A percentile compares a stretch with the other conserved stretches of the same genome.
phyloP scores from a whole-genome alignment of 2,329 filamentous ascomycete genomes.

The Nothophaeocryptopus gaeumannii region DNA sequence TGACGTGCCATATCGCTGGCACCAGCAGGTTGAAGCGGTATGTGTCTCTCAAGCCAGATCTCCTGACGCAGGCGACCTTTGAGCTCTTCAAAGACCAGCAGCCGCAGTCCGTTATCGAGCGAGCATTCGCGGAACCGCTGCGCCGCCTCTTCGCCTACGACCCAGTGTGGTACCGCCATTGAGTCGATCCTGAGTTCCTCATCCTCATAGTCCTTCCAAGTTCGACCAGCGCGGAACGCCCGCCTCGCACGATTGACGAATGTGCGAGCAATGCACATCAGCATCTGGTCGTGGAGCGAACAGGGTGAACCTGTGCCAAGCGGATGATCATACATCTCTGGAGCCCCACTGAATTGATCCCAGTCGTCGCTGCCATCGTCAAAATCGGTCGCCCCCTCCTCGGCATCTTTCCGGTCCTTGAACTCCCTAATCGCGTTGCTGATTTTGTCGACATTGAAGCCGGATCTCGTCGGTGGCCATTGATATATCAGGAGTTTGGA shows the following conservation, averaged over 20 bases:
- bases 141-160: conserved; percentile 7
- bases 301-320: not conserved
- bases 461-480: conserved; percentile 12
- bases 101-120: conserved; percentile 19
- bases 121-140: conserved; percentile 6
- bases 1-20: too few relatives aligned
- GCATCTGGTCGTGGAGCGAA: not conserved
- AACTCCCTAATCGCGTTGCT: not conserved
- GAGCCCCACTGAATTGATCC: conserved; percentile 16
- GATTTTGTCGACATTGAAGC: conserved; percentile 6
- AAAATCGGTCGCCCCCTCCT: not conserved
- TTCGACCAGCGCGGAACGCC: conserved; percentile 16
- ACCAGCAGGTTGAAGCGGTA: too few relatives aligned
- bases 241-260: conserved; percentile 25
- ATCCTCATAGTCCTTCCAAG: conserved; percentile 23
- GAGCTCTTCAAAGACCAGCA: conserved; percentile 20
- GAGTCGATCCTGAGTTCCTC: conserved; percentile 20
- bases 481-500: conserved; percentile 16
- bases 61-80: conserved; percentile 24
- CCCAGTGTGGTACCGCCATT: conserved; percentile 9
- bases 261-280: conserved; percentile 13
- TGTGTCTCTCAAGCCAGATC: conserved; percentile 15
- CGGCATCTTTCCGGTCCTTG: conserved; percentile 13
- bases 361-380: conserved; percentile 24
- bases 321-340: conserved; percentile 1